A percentile compares a stretch with the other conserved stretches of the same genome.
phyloP scores from a whole-genome alignment of 495 filamentous ascomycete species.

The Mycothermus thermophilus region DNA sequence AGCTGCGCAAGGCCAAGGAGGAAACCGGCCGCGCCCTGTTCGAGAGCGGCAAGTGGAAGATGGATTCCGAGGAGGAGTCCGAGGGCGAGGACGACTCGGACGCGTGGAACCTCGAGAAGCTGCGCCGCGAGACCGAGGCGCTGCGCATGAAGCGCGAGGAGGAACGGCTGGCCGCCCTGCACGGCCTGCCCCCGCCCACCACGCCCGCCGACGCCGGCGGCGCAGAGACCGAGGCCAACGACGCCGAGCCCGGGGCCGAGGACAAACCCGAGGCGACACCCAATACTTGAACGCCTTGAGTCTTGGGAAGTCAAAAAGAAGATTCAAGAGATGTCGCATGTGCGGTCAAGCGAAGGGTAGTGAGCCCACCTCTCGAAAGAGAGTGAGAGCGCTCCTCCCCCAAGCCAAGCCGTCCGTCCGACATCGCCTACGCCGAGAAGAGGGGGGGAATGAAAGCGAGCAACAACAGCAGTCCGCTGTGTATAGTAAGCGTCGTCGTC shows the following conservation, averaged over 20 bases:
- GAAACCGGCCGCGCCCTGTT: slow-evolving; percentile 90
- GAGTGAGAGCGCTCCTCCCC: too few relatives aligned
- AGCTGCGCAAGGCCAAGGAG: slow-evolving; percentile 81
- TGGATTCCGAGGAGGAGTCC: slow-evolving; percentile 50
- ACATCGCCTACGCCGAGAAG: too few relatives aligned
- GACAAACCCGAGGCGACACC: slow-evolving; percentile 9
- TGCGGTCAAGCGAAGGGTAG: too few relatives aligned
- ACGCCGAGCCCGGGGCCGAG: background rate
- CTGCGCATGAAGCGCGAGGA: slow-evolving; percentile 49
- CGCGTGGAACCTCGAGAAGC: slow-evolving; percentile 64
- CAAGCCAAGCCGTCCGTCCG: too few relatives aligned
- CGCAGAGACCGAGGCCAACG: slow-evolving; percentile 1
- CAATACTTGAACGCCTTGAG: slow-evolving; percentile 21
- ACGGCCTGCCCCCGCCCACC: slow-evolving; percentile 10
- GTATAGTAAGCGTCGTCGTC: too few relatives aligned
- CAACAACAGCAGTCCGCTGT: too few relatives aligned
- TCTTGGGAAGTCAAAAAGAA: too few relatives aligned
- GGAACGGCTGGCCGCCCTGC: slow-evolving; percentile 33
- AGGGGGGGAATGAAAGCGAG: too few relatives aligned
- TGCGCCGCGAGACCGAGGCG: slow-evolving; percentile 57
- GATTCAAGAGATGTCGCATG: too few relatives aligned
- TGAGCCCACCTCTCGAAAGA: too few relatives aligned
- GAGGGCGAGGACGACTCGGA: slow-evolving; percentile 45
- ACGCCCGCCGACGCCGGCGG: background rate
- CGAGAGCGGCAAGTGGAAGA: slow-evolving; percentile 86